These are phyloP conservation scores for Cadophora luteo-olivacea DNA, from an alignment of 2,329 filamentous ascomycete genomes.

Conservation along the genomic window DNA sequence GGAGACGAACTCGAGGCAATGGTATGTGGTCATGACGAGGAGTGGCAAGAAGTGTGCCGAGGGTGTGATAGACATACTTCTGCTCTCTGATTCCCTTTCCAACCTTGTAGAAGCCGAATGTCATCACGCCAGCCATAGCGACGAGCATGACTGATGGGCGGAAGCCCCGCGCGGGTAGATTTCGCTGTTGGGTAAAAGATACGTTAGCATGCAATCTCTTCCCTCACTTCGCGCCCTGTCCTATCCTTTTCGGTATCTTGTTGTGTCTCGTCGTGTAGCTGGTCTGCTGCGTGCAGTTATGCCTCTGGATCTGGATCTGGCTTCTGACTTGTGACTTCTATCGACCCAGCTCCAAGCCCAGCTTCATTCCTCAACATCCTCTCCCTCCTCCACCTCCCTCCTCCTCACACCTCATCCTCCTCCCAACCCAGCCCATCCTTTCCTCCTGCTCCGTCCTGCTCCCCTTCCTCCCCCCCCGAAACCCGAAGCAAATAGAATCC, in stretches of 20 bases:
- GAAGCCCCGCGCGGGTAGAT: slow-evolving; percentile 91
- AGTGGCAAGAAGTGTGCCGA: background rate
- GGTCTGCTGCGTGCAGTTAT: background rate
- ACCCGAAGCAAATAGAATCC: slow-evolving; percentile 1
- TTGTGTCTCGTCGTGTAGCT: background rate
- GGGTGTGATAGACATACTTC: slow-evolving; percentile 66
- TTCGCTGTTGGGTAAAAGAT: slow-evolving; percentile 65
- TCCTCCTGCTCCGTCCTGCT: background rate
- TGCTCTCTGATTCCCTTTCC: slow-evolving; percentile 86
- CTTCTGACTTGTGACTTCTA: background rate
- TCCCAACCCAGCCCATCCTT: background rate
- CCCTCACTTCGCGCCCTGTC: background rate
- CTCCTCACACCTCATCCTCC: background rate
- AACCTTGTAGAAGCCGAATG: slow-evolving; percentile 88
- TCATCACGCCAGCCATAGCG: slow-evolving; percentile 79
- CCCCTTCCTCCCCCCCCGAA: slow-evolving; percentile 2
- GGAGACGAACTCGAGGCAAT: background rate
- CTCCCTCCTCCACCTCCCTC: background rate
- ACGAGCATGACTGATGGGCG: slow-evolving; percentile 80
- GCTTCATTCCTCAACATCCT: background rate
- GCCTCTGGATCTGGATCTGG: too few species aligned
- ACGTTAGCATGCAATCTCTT: slow-evolving; percentile 15
- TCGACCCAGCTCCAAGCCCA: background rate
- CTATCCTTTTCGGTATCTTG: background rate
- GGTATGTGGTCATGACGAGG: background rate